These are phyloP conservation scores for Brasenia schreberi DNA, from an alignment of 164 flowering plant species.

Conservation along the genomic window DNA sequence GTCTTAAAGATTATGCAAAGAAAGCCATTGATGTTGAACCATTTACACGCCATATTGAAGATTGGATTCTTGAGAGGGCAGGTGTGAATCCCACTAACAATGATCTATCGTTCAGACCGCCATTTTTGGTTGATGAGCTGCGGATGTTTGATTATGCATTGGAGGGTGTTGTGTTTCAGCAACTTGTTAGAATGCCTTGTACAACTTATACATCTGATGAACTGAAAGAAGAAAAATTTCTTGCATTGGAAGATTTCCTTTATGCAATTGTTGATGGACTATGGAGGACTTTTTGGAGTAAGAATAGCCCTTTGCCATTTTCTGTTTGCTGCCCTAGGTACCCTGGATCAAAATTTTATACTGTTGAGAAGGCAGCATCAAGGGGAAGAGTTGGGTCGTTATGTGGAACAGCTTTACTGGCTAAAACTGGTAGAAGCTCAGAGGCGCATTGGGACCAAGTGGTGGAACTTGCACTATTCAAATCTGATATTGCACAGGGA, in stretches of 20 bases:
- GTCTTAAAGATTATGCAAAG: constrained; percentile 36
- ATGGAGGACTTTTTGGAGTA: constrained; percentile 63
- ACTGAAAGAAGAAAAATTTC: constrained; percentile 32
- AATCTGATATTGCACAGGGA: constrained; percentile 28
- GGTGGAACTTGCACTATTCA: constrained; percentile 36
- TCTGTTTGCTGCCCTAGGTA: constrained; percentile 39
- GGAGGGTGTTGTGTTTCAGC: constrained; percentile 55
- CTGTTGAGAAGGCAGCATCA: constrained; percentile 41
- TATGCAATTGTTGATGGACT: constrained; percentile 34
- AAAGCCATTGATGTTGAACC: constrained; percentile 35
- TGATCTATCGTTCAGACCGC: constrained; percentile 28
- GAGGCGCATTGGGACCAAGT: constrained; percentile 47
- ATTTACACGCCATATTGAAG: constrained; percentile 32
- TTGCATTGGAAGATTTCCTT: constrained; percentile 56
- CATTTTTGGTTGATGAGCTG: constrained; percentile 43
- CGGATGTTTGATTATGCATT: constrained; percentile 48
- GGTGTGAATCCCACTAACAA: constrained; percentile 12
- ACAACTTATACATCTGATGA: constrained; percentile 21
- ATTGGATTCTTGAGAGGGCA: constrained; percentile 36
- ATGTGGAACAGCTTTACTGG: constrained; percentile 42
- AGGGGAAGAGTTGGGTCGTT: constrained; percentile 35
- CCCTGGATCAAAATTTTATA: constrained; percentile 46
- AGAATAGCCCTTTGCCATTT: constrained; percentile 39
- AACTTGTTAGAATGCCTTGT: constrained; percentile 51
- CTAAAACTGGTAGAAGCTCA: constrained; percentile 18